Base-by-base conservation (phyloP, 352 stramenopile species). In the Phytophthora rubi region DNA sequence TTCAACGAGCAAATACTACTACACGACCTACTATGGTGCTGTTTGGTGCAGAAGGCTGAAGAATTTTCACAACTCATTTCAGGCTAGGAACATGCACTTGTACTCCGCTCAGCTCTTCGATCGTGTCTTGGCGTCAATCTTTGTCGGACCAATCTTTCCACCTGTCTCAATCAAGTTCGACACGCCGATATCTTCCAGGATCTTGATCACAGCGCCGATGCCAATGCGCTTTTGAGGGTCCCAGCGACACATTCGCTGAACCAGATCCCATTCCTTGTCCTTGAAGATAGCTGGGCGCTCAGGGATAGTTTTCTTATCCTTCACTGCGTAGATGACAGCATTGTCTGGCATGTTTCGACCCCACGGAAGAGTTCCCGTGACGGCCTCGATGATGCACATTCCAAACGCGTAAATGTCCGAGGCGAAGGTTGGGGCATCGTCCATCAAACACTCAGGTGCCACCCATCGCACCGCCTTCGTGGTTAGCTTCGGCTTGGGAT, bases 351-450 rank as follows among this genome's bases (percentile, higher is more conserved):
- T 45, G 6, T 18, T 51, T n/a, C 51, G 58, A n/a, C 55, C 44
- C 75, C 71, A 80, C 7, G 68, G 75, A 21, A 45, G 21, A 16
- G 47, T 26, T 53, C 21, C 47, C 47, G 47, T 53, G 7, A 81
- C 70, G 2, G 73, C 61, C 52, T 83, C 70, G 4, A 80, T 60
- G 52, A 83, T 75, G 47, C 73, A 81, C 73, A 83, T 79, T 8
- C 53, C 76, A 30, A 83, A 73, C 10, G 73, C 65, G 48, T 78
- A 83, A 56, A 80, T 70, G 37, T 80, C 73, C 0, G 73, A 80
- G 0, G 69, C 64, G 3, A 69, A 65, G 26, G 60, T 68, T 5
- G 73, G 69, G 4, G 53, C n/a, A 1, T 56, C 44, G 2, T 62
- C 59, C 6, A 64, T 9, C 33, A 75, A 59, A 56, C 68, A 71